phyloP scores from a whole-genome alignment of 108 stramenopile genomes.

The Nitzschia palea region DNA sequence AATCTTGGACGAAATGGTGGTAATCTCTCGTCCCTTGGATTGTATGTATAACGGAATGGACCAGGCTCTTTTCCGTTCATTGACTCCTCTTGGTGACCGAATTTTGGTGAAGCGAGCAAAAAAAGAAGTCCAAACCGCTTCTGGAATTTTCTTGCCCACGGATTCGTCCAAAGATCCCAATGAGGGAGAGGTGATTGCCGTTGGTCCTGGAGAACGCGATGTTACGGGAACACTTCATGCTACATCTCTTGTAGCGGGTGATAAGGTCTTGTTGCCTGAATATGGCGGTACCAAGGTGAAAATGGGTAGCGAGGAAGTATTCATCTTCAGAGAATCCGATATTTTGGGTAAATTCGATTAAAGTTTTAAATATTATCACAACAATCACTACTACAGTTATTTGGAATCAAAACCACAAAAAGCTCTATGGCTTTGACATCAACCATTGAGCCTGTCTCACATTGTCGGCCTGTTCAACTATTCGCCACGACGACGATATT shows the following conservation, averaged over 20 bases:
- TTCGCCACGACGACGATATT: no score
- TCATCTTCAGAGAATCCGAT: slow-evolving; percentile 93
- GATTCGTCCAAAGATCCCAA: slow-evolving; percentile 91
- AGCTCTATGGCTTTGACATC: no score
- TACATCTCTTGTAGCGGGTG: slow-evolving; percentile 72
- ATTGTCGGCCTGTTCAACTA: no score
- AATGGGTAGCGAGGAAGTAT: slow-evolving; percentile 89
- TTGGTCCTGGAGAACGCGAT: slow-evolving; percentile 93
- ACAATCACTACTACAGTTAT: no score
- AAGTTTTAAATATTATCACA: no score
- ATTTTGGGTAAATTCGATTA: slow-evolving; percentile 97
- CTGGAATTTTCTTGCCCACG: slow-evolving; percentile 93
- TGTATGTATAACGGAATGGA: no score
- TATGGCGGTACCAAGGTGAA: slow-evolving; percentile 94
- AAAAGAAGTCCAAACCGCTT: slow-evolving; percentile 89
- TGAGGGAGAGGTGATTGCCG: slow-evolving; percentile 94
- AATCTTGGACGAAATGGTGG: no score
- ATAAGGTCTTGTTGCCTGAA: slow-evolving; percentile 93
- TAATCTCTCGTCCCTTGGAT: no score
- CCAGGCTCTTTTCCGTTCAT: slow-evolving; percentile 58
- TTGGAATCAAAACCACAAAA: no score
- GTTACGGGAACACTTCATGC: slow-evolving; percentile 74
- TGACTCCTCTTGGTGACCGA: slow-evolving; percentile 96
- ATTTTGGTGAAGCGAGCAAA: slow-evolving; percentile 88
- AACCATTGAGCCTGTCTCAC: no score